Percentiles rank a stretch among this genome's conserved stretches.
These are phyloP conservation scores for Gymnopilus dilepis DNA, from an alignment of 768 basidiomycete genomes.

Conservation along the genomic window DNA sequence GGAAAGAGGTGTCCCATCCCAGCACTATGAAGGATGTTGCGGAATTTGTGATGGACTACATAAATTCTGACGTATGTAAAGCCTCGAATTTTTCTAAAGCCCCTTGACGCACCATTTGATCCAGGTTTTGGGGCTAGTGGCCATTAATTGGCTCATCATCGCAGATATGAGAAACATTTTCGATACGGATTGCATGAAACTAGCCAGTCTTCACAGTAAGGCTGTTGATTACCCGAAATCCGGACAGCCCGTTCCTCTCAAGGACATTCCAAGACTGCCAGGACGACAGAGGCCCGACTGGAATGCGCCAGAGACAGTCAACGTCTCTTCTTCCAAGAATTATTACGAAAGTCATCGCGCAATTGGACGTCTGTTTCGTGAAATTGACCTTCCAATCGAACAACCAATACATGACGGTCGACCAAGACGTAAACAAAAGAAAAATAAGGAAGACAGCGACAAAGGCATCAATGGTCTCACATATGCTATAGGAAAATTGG, in stretches of 20 bases:
- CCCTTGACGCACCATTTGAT: background rate
- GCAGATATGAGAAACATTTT: constrained; percentile 58
- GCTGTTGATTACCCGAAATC: constrained; percentile 75
- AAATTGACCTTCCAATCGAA: constrained; percentile 55
- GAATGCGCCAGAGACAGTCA: constrained; percentile 65
- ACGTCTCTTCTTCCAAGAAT: constrained; percentile 31
- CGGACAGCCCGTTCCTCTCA: constrained; percentile 47
- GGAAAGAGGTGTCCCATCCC: constrained; percentile 47
- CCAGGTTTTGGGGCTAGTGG: constrained; percentile 65
- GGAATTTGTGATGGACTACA: constrained; percentile 73
- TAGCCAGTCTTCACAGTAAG: constrained; percentile 63
- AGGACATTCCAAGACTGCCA: constrained; percentile 49
- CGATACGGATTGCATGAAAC: constrained; percentile 53
- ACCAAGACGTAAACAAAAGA: constrained; percentile 15
- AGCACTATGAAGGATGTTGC: constrained; percentile 70
- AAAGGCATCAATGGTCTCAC: constrained; percentile 25
- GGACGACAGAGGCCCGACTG: constrained; percentile 57
- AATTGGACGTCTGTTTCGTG: constrained; percentile 68
- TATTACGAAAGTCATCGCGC: constrained; percentile 61
- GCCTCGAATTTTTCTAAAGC: background rate
- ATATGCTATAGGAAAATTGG: constrained; percentile 21
- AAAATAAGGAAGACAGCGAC: constrained; percentile 10
- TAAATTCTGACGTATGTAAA: constrained; percentile 61
- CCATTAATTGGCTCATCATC: constrained; percentile 66
- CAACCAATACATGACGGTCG: constrained; percentile 19